Percentiles rank a stretch among this genome's conserved stretches.
phyloP scores from a whole-genome alignment of 179 eudicot species.

The Silene vulgaris region DNA sequence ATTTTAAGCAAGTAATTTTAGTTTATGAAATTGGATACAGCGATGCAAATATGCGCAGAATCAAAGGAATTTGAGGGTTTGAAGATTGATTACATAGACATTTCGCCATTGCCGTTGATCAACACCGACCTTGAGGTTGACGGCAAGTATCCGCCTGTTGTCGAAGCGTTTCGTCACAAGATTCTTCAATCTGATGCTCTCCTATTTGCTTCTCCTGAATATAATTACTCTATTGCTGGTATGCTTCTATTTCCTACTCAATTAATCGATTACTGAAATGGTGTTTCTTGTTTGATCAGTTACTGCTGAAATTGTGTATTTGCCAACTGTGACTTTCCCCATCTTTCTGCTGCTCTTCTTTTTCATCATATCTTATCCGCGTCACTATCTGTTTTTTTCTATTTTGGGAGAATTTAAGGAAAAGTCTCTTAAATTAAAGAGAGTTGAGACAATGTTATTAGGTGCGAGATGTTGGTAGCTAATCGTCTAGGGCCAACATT shows the following conservation, averaged over 20 bases:
- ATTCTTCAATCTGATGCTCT: constrained; percentile 55
- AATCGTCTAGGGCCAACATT: too few relatives aligned
- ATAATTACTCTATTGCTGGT: constrained; percentile 73
- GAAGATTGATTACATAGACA: constrained; percentile 57
- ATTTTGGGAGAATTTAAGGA: too few relatives aligned
- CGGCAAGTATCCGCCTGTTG: constrained; percentile 56
- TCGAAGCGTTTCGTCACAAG: constrained; percentile 68
- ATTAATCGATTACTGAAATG: too few relatives aligned
- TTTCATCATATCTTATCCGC: not conserved
- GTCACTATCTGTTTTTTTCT: too few relatives aligned
- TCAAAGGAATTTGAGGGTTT: constrained; percentile 39
- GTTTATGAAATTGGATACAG: constrained; percentile 26
- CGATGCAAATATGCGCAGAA: constrained; percentile 45
- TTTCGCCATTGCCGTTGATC: constrained; percentile 61
- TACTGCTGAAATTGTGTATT: too few relatives aligned
- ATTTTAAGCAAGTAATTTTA: not conserved
- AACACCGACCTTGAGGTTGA: constrained; percentile 73
- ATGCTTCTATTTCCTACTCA: constrained; percentile 3
- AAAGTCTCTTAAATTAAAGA: too few relatives aligned
- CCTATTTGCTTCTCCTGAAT: constrained; percentile 88
- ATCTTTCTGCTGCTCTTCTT: not conserved
- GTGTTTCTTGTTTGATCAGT: too few relatives aligned
- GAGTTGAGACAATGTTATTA: too few relatives aligned
- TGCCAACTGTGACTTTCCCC: too few relatives aligned
- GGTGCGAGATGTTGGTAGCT: too few relatives aligned